These are phyloP conservation scores for Coffea humblotiana DNA, from an alignment of 305 asterid genomes.

Conservation along the genomic window DNA sequence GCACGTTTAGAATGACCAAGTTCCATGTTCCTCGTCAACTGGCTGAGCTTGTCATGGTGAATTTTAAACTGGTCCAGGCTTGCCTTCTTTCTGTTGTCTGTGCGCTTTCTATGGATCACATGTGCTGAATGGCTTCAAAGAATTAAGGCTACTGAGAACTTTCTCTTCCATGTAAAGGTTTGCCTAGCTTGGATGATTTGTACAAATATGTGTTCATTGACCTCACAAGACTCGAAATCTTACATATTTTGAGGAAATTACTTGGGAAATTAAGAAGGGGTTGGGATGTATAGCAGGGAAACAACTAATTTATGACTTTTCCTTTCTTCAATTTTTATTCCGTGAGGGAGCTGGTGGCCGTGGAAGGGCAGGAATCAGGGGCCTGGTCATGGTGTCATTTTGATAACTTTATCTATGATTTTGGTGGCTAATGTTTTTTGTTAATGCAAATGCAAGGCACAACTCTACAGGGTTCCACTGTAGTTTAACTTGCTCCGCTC, in stretches of 20 bases:
- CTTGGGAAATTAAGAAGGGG: neutral
- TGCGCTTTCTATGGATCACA: neutral
- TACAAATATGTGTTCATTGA: neutral
- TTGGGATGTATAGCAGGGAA: constrained; percentile 4
- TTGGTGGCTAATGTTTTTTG: neutral
- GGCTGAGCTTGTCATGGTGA: neutral
- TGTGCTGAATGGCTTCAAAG: constrained; percentile 1
- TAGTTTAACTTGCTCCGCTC: neutral
- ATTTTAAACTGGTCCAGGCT: neutral
- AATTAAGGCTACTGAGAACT: constrained; percentile 4
- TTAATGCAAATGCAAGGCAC: neutral
- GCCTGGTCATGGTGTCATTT: neutral
- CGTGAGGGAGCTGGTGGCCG: neutral
- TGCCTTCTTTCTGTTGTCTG: neutral
- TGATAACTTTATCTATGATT: no score
- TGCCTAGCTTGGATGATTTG: constrained; percentile 3
- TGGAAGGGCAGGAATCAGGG: neutral
- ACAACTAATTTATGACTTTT: neutral
- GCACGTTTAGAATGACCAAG: neutral
- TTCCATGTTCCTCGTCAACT: neutral
- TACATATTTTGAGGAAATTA: neutral
- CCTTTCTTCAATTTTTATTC: neutral
- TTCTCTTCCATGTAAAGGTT: neutral
- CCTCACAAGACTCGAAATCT: neutral
- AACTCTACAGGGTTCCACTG: neutral